Evolutionary conservation across 2,329 filamentous ascomycete genomes (phyloP).

Genomic region (Chaetomium globosum): DNA sequence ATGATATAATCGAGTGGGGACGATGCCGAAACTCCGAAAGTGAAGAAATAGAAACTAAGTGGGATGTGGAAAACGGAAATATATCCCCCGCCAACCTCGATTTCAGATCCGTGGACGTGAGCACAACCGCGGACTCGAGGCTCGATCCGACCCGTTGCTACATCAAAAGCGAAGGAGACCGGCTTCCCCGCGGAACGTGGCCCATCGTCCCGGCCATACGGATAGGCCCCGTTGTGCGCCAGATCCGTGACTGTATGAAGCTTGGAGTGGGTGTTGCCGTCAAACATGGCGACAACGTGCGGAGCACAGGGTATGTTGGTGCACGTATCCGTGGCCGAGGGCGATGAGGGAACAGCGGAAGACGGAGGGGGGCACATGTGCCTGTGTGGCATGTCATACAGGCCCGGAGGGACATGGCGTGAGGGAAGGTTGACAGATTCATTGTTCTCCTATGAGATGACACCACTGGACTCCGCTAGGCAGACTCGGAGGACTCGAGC

Average conservation of each 20-base stretch:
- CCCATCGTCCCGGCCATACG: conserved; percentile 23
- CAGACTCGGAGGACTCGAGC: conserved; percentile 8
- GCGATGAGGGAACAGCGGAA: conserved; percentile 4
- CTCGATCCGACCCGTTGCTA: conserved; percentile 20
- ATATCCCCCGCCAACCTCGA: background rate
- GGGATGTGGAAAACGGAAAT: background rate
- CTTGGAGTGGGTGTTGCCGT: conserved; percentile 11
- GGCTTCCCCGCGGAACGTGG: background rate
- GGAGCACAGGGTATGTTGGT: conserved; percentile 20
- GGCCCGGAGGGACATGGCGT: background rate
- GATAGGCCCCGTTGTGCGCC: conserved; percentile 11
- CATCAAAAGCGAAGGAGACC: conserved; percentile 2
- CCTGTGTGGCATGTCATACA: conserved; percentile 21
- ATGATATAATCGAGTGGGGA: background rate
- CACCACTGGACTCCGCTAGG: background rate
- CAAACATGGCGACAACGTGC: conserved; percentile 18
- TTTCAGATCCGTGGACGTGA: conserved; percentile 8
- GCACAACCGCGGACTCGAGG: conserved; percentile 20
- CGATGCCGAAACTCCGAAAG: background rate
- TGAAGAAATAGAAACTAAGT: background rate
- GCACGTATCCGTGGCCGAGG: conserved; percentile 26
- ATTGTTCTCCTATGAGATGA: conserved; percentile 18
- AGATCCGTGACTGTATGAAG: background rate
- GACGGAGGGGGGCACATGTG: conserved; percentile 14
- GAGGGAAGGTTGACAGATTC: conserved; percentile 1